These are phyloP conservation scores for Circinella minor DNA, from an alignment of 371 early-diverging fungal genomes.

Conservation along the genomic window DNA sequence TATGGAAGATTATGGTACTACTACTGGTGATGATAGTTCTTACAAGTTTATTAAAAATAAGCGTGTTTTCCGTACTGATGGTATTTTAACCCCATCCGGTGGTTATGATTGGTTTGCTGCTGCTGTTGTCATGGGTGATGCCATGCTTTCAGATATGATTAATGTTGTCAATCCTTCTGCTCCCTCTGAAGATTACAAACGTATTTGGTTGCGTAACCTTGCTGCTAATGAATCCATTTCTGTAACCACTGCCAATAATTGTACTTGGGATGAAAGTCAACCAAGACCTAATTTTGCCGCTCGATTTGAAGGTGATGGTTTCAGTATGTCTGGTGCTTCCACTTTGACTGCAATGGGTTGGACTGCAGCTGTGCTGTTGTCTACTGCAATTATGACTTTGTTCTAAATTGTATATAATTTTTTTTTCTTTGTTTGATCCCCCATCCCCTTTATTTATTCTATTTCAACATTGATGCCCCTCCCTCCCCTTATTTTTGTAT, in stretches of 20 bases:
- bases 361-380: constrained; percentile 9
- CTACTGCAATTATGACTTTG: neutral
- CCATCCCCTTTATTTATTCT: neutral
- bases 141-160: constrained; percentile 72
- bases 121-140: constrained; percentile 72
- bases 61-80: constrained; percentile 74
- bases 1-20: constrained; percentile 59
- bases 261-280: constrained; percentile 56
- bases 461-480: neutral
- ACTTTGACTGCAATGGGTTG: neutral
- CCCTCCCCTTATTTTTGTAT: neutral
- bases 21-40: constrained; percentile 18
- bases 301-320: constrained; percentile 39
- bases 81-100: constrained; percentile 61
- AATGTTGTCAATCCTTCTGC: constrained; percentile 66
- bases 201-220: constrained; percentile 74
- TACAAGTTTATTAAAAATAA: constrained; percentile 69
- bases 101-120: constrained; percentile 76
- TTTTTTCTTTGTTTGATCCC: no score
- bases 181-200: constrained; percentile 49
- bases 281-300: constrained; percentile 57
- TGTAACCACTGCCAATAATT: constrained; percentile 49
- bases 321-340: constrained; percentile 20
- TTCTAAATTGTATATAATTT: neutral
- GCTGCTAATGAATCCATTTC: constrained; percentile 57